Conservation (phyloP, 1,284 basidiomycete species). For the Retiboletus flavoniger region DNA sequence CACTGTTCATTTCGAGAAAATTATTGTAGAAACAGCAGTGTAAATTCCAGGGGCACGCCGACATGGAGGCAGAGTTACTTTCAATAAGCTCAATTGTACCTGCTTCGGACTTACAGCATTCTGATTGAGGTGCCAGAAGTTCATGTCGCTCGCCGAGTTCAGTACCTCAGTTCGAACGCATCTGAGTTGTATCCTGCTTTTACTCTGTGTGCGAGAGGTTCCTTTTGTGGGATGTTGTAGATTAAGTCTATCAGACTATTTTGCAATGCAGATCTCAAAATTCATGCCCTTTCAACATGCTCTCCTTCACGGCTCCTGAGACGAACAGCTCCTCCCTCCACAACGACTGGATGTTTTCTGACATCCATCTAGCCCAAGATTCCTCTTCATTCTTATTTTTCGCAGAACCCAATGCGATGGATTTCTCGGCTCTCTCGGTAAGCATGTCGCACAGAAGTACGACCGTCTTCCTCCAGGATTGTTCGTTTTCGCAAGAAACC, state of each 20-base stretch:
- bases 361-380: constrained; percentile 35
- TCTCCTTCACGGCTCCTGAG: constrained; percentile 46
- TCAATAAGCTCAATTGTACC: background rate
- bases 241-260: background rate
- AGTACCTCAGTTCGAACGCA: background rate
- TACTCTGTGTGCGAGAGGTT: background rate
- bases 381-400: background rate
- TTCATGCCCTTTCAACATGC: constrained; percentile 40
- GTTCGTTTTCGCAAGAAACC: constrained; percentile 52
- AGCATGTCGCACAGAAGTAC: constrained; percentile 40
- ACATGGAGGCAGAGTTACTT: too few relatives aligned
- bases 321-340: constrained; percentile 56
- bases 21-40: too few relatives aligned
- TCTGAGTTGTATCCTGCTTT: background rate
- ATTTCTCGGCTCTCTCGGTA: constrained; percentile 31
- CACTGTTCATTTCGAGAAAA: too few relatives aligned
- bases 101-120: too few relatives aligned
- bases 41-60: too few relatives aligned
- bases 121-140: too few relatives aligned
- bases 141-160: background rate
- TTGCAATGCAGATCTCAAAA: constrained; percentile 22
- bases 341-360: constrained; percentile 35
- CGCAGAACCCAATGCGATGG: background rate
- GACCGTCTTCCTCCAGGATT: constrained; percentile 37
- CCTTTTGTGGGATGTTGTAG: background rate